Evolutionary conservation across 2,329 filamentous ascomycete genomes (phyloP), one percentile per base, ranked within the genome.

Genomic region (Coniochaeta ligniaria): DNA sequence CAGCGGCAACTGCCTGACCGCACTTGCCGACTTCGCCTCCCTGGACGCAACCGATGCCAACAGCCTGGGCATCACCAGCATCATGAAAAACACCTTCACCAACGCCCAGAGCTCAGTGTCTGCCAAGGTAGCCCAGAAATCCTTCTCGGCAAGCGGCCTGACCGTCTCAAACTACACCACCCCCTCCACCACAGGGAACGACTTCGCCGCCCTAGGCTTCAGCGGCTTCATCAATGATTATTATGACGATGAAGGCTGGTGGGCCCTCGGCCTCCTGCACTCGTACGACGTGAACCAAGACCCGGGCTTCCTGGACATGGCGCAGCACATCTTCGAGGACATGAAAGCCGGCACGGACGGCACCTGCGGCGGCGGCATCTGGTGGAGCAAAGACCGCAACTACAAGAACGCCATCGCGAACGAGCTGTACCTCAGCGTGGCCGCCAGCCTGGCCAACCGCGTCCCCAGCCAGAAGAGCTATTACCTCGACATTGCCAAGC

Each of bases 211-310:
- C 57, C 66, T 71, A 35, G 76, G 76, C 14, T 78, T 74, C 64
- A 67, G 74, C 22, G 73, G 75, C 45, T 85, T 83, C 70, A 69
- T 83, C 57, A 82, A 85, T 65, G 75, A 79, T 50, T 85, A 75
- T 65, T 86, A 85, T 65, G 84, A 87, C 66, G 84, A 87, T 67
- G 81, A 84, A 69, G 79, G 83, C 36, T 87, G 84, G 84, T 87
- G 84, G 84, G 83, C 79, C 2, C 74, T 86, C 58, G 84, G 78
- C 16, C 80, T 81, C 76, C 80, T 86, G 61, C 76, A 79, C 45
- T 75, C 78, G 6, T 83, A 78, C 67, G 83, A 86, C 68, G 70
- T 81, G 12, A 82, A 76, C 3, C 71, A 73, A 11, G 70, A 81
- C 20, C 57, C 67, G 7, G 72, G 72, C 41, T 86, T 83, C 66